Evolutionary conservation across 2,329 filamentous ascomycete genomes (phyloP).

Genomic region (Botrytis aclada): DNA sequence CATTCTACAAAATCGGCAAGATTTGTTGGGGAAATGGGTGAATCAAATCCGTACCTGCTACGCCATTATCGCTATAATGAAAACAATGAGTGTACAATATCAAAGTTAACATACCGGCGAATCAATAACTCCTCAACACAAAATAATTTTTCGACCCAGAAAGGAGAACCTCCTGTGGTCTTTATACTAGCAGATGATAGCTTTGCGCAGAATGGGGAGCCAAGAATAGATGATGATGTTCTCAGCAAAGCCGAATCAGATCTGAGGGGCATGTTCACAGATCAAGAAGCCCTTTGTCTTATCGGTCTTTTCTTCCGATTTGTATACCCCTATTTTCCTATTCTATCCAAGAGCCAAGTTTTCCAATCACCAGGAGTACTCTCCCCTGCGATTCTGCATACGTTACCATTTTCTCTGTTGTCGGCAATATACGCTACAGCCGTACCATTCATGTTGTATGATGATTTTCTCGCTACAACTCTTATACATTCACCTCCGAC

Average conservation of each 20-base stretch:
- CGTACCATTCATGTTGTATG: constrained; percentile 45
- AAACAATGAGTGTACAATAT: constrained; percentile 37
- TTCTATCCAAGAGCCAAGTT: constrained; percentile 40
- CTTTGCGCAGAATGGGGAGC: constrained; percentile 35
- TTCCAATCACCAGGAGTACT: constrained; percentile 30
- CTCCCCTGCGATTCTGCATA: constrained; percentile 36
- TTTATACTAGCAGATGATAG: constrained; percentile 38
- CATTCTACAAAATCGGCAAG: constrained; percentile 30
- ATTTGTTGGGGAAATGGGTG: constrained; percentile 37
- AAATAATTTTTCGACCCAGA: constrained; percentile 28
- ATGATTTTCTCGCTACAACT: constrained; percentile 39
- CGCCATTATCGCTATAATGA: constrained; percentile 35
- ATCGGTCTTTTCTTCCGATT: constrained; percentile 43
- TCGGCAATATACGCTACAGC: constrained; percentile 45
- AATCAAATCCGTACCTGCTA: constrained; percentile 37
- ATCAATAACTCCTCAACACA: constrained; percentile 29
- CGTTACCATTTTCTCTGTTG: constrained; percentile 40
- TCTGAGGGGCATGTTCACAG: constrained; percentile 34
- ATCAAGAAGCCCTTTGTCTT: constrained; percentile 40
- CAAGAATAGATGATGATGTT: constrained; percentile 34
- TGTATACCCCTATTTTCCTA: constrained; percentile 46
- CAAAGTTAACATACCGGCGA: constrained; percentile 36
- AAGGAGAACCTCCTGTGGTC: constrained; percentile 35
- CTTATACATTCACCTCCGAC: constrained; percentile 37
- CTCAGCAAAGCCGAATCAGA: constrained; percentile 32